These are phyloP conservation scores for Debaryomyces sp. DNA, from an alignment of 1,139 yeast species.

Conservation along the genomic window DNA sequence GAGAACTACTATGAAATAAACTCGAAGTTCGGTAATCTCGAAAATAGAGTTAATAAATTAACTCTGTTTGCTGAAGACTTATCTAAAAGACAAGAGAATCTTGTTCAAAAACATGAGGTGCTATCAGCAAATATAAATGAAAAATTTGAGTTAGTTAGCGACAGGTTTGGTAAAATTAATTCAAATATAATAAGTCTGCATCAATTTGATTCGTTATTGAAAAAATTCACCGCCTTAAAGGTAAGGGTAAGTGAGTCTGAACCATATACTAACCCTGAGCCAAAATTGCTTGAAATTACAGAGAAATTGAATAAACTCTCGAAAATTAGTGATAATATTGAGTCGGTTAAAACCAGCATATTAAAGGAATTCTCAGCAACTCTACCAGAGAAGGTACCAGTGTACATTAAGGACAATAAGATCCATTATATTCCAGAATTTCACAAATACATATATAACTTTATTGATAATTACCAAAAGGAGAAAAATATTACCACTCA, in stretches of 20 bases:
- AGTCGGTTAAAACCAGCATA: slow-evolving; percentile 23
- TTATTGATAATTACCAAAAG: slow-evolving; percentile 33
- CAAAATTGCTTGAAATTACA: slow-evolving; percentile 22
- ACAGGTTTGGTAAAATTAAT: slow-evolving; percentile 20
- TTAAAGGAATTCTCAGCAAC: slow-evolving; percentile 22
- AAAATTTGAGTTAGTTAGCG: slow-evolving; percentile 21
- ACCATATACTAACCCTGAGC: slow-evolving; percentile 10
- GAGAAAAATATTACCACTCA: slow-evolving; percentile 12
- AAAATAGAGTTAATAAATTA: slow-evolving; percentile 20
- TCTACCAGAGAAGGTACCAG: slow-evolving; percentile 37
- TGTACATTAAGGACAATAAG: slow-evolving; percentile 34
- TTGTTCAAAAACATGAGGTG: slow-evolving; percentile 18
- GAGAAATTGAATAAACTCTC: slow-evolving; percentile 22
- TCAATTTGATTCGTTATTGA: slow-evolving; percentile 13
- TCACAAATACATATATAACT: slow-evolving; percentile 37
- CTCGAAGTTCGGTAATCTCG: slow-evolving; percentile 21
- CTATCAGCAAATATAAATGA: slow-evolving; percentile 16
- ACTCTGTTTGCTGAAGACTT: slow-evolving; percentile 16
- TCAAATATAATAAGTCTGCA: slow-evolving; percentile 11
- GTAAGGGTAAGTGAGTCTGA: slow-evolving; percentile 1
- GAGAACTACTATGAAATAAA: slow-evolving; percentile 15
- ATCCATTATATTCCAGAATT: slow-evolving; percentile 46
- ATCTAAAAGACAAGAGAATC: slow-evolving; percentile 18
- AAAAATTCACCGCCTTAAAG: slow-evolving; percentile 14
- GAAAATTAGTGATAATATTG: slow-evolving; percentile 21